Base-by-base conservation (phyloP, 495 filamentous ascomycete genomes). In the Aspergillus kassunensis region DNA sequence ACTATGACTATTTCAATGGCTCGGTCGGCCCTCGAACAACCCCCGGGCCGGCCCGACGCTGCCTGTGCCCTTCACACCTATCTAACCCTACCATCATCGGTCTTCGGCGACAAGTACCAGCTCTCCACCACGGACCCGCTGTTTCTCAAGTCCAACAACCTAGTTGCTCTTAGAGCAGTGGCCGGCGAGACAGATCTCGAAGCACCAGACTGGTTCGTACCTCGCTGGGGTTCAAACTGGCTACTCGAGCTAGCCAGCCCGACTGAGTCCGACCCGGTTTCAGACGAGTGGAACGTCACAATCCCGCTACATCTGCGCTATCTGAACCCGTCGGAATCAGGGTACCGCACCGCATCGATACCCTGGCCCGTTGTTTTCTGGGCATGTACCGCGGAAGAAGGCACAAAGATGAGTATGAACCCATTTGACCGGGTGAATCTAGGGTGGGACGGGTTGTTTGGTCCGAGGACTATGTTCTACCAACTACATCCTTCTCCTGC, bases 301-400 rank as follows among this genome's bases (percentile, higher is more conserved):
- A 79, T 98, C 30, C 95, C 93, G 0, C 76, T 95, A 10, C 95
- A 98, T 60, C 77, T 96, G 2, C 87, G 92, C 23, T 97, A 97
- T 58, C 74, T 93, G n/a, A 65, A 62, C 7, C 82, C 85, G 1
- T 68, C 72, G 0, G 67, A 71, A 36, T 71, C 76, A 5, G 82
- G 82, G 2, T 77, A 82, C 45, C 67, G 61, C 15, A 37, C 62
- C 3, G 61, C 61, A 0, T 23, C 63, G 16, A 68, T 96, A 0
- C 86, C 89, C 0, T 84, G 77, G 77, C 95, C 91, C 4, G 79
- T 84, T 2, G 79, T 97, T 2, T 97, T 98, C 74, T 97, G 92
- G 92, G 93, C 91, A 1, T 98, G 93, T 63, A 75, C 77, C 2
- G 80, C 82, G 19, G 82, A 88, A 33, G 86, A 88, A 36, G 87